These are phyloP conservation scores for Alternaria conjuncta DNA, from an alignment of 2,329 filamentous ascomycete species.

Conservation along the genomic window DNA sequence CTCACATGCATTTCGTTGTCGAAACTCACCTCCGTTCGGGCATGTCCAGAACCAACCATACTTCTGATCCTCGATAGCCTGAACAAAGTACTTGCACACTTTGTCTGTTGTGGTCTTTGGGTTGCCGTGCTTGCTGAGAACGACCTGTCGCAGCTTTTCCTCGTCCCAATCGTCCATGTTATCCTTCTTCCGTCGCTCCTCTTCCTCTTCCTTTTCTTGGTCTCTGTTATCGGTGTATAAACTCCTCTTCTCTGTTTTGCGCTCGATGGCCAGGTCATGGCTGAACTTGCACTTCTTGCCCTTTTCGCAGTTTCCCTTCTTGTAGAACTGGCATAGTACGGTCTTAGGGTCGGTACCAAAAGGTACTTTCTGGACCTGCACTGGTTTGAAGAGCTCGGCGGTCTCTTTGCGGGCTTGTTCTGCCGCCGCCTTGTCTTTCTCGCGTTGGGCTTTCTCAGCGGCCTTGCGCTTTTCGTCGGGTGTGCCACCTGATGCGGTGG, in stretches of 20 bases:
- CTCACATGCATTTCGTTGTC: not conserved
- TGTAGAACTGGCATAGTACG: conserved; percentile 94
- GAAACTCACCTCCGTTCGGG: conserved; percentile 74
- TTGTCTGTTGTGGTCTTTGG: conserved; percentile 95
- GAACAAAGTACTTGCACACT: conserved; percentile 98
- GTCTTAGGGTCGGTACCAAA: conserved; percentile 99
- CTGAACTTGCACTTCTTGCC: conserved; percentile 94
- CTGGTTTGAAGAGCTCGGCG: conserved; percentile 84
- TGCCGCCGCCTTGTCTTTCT: conserved; percentile 89
- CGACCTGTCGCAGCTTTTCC: conserved; percentile 88
- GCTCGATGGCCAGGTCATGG: conserved; percentile 86
- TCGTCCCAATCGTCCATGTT: conserved; percentile 98
- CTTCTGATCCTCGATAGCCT: conserved; percentile 96
- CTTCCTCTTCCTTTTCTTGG: conserved; percentile 72
- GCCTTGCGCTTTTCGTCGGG: conserved; percentile 85
- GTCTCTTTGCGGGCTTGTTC: conserved; percentile 83
- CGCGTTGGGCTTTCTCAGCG: conserved; percentile 68
- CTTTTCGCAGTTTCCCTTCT: conserved; percentile 97
- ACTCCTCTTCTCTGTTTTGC: conserved; percentile 91
- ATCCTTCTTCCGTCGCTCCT: conserved; percentile 83
- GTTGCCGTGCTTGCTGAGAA: conserved; percentile 96
- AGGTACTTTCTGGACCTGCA: conserved; percentile 95
- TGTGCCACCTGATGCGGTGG: conserved; percentile 68
- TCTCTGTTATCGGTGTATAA: conserved; percentile 85
- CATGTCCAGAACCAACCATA: conserved; percentile 99